Evolutionary conservation across 2,329 filamentous ascomycete genomes (phyloP).

Genomic region (Sclerotinia subarctica): DNA sequence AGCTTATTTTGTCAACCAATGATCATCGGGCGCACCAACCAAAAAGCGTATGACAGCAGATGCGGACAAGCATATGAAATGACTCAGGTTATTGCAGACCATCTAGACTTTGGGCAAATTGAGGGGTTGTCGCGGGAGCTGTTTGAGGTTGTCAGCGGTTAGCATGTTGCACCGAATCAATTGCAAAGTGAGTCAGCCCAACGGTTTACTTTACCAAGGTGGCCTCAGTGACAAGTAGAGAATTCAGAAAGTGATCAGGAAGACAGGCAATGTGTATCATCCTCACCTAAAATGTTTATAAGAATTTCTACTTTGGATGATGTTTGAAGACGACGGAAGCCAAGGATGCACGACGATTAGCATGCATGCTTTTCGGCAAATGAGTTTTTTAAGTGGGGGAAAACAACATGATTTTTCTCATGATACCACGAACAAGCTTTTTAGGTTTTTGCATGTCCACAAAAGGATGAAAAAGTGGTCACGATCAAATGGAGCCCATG

Average conservation of each 20-base stretch:
- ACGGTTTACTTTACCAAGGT: background rate
- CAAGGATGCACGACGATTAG: conserved; percentile 12
- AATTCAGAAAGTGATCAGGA: background rate
- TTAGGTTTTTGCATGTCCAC: background rate
- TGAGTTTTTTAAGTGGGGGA: conserved; percentile 14
- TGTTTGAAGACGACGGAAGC: conserved; percentile 11
- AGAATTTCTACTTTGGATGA: background rate
- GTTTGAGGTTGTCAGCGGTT: conserved; percentile 14
- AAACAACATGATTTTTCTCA: background rate
- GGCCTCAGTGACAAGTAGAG: background rate
- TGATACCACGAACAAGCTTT: conserved; percentile 13
- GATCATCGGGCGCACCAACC: conserved; percentile 19
- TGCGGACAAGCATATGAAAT: conserved; percentile 18
- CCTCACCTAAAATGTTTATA: background rate
- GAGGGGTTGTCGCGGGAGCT: conserved; percentile 7
- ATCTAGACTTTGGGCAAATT: background rate
- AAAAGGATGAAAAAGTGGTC: background rate
- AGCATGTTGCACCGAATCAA: background rate
- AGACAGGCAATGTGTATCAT: background rate
- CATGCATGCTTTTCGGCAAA: conserved; percentile 17
- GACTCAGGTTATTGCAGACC: conserved; percentile 19
- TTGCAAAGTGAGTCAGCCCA: conserved; percentile 8
- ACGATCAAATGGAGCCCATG: background rate
- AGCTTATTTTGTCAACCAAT: conserved; percentile 16
- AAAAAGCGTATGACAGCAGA: conserved; percentile 15